Evolutionary conservation across 2,329 filamentous ascomycete species (phyloP), one percentile per base, ranked within the genome.

Genomic region (Trichoderma hamatum): DNA sequence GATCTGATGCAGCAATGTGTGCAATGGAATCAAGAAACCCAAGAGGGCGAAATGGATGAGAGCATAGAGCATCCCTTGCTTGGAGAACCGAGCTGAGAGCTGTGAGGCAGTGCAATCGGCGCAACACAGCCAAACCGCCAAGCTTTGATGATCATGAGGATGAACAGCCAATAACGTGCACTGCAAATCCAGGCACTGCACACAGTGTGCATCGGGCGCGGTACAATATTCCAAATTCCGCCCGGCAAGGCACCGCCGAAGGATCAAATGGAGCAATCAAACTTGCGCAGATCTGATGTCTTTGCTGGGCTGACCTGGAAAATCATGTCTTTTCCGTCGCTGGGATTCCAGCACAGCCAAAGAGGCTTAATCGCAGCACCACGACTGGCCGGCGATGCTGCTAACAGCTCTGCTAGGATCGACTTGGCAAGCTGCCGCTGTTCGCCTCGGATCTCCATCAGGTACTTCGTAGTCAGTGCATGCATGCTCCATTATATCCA

Each of bases 271-370:
- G 19, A 49, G 21, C n/a, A 16, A 19, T 43, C 30, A 30, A 21
- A 52, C 21, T 52, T 55, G 34, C 34, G 63, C 52, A 66, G 63
- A 66, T 66, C 63, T 66, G 63, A 66, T 66, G 63, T 58, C 36
- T 43, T 64, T 58, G 63, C 63, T 66, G 39, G 39, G 39, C 52
- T 67, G 55, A 60, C 54, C 52, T 54, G 28, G 56, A 39, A 60
- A 26, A 49, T 21, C 55, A 61, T 43, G 36, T 28, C 55, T 30
- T 14, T 36, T 19, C 36, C n/a, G 43, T 13, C 19, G n/a, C 34
- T 13, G 21, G 21, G 2, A 6, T n/a, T 21, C 7, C 2, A 21
- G n/a, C 21, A 3, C 30, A 39, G 34, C 46, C 1, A 10, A 46
- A 60, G 34, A 36, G 34, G 34, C 34, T 6, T 13, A 6, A 36